Evolutionary conservation across 2,329 filamentous ascomycete genomes (phyloP).

Genomic region (Penicillium oxalicum): DNA sequence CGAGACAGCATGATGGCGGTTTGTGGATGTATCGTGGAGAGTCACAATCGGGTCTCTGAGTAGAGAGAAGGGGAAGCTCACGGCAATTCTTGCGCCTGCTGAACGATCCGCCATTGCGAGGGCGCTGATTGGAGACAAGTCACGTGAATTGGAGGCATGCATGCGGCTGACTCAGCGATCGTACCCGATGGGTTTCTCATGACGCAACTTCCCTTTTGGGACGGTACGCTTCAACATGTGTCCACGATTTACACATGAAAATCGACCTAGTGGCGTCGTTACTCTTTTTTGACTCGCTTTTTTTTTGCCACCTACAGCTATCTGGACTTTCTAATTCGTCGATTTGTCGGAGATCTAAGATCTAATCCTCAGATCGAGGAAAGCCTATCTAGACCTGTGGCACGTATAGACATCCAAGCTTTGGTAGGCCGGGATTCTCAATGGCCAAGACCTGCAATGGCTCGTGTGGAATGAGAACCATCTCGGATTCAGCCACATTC

Average conservation of each 20-base stretch:
- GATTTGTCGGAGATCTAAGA: background rate
- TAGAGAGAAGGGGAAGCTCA: conserved; percentile 26
- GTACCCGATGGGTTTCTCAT: conserved; percentile 6
- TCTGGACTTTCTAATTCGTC: background rate
- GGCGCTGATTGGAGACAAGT: conserved; percentile 28
- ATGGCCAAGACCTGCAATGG: conserved; percentile 27
- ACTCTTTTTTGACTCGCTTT: too few species aligned
- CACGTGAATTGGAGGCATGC: conserved; percentile 25
- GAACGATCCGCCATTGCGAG: conserved; percentile 36
- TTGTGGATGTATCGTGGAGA: conserved; percentile 31
- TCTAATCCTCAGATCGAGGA: background rate
- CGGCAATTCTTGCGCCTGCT: conserved; percentile 35
- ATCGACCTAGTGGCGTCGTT: too few species aligned
- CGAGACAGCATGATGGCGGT: conserved; percentile 41
- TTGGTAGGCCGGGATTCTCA: conserved; percentile 23
- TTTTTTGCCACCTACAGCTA: too few species aligned
- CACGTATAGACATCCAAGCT: conserved; percentile 34
- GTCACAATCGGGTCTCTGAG: conserved; percentile 21
- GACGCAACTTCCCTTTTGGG: conserved; percentile 4
- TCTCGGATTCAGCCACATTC: conserved; percentile 38
- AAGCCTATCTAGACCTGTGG: conserved; percentile 20
- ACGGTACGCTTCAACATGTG: background rate
- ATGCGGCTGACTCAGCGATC: conserved; percentile 14
- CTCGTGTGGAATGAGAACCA: conserved; percentile 31
- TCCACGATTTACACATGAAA: too few species aligned